Evolutionary conservation across 179 eudicot genomes (phyloP).

Genomic region (Spinacia oleracea): DNA sequence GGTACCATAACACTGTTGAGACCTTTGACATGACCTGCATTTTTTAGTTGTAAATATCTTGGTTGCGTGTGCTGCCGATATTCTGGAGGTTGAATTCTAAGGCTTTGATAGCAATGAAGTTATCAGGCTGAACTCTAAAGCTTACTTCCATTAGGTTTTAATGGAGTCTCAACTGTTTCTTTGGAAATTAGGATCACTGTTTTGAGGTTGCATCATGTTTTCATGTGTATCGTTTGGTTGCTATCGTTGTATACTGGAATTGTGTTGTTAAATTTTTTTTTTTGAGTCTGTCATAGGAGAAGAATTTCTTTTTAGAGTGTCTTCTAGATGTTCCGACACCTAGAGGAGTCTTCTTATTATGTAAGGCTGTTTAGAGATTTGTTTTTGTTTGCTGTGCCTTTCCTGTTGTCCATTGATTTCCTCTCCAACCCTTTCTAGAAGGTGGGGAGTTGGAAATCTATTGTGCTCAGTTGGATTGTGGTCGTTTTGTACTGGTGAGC

Average conservation of each 20-base stretch:
- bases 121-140: background rate
- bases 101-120: background rate
- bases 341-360: no score
- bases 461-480: no score
- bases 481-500: no score
- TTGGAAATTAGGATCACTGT: background rate
- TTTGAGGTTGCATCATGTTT: constrained; percentile 1
- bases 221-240: background rate
- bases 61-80: background rate
- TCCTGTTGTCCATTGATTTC: no score
- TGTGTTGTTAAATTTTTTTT: background rate
- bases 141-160: background rate
- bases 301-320: no score
- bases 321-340: no score
- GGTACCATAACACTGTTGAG: background rate
- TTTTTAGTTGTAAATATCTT: background rate
- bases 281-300: no score
- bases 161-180: background rate
- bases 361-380: no score
- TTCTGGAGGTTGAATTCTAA: background rate
- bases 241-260: background rate
- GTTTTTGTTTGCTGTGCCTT: no score
- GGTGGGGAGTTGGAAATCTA: no score
- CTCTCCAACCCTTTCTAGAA: no score
- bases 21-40: background rate